These are phyloP conservation scores for Mollisiaceae sp. DNA, from an alignment of 2,329 filamentous ascomycete species.

Conservation along the genomic window DNA sequence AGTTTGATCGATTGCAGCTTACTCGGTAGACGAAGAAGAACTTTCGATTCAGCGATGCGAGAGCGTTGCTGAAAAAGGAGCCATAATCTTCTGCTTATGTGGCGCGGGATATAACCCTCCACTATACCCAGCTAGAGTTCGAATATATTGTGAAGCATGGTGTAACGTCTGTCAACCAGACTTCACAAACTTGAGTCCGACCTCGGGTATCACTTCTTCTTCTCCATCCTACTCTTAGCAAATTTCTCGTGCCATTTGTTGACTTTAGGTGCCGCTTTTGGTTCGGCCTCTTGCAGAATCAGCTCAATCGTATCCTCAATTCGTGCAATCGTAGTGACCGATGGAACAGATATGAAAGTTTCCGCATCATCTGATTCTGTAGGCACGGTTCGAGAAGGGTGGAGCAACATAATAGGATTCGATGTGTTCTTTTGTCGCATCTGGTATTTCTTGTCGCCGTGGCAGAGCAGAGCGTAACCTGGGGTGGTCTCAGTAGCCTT, in stretches of 20 bases:
- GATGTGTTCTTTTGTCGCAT: slow-evolving; percentile 71
- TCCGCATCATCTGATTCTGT: slow-evolving; percentile 30
- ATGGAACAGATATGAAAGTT: slow-evolving; percentile 42
- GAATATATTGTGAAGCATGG: neutral
- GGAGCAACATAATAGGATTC: slow-evolving; percentile 65
- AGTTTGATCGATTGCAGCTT: slow-evolving; percentile 30
- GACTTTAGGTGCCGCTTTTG: slow-evolving; percentile 41
- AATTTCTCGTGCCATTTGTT: slow-evolving; percentile 67
- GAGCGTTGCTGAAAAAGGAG: slow-evolving; percentile 13
- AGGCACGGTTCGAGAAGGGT: slow-evolving; percentile 40
- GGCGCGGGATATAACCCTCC: too few species aligned
- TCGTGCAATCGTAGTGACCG: slow-evolving; percentile 57
- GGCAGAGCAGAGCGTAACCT: slow-evolving; percentile 58
- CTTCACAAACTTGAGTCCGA: neutral
- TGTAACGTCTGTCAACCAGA: neutral
- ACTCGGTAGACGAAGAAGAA: slow-evolving; percentile 22
- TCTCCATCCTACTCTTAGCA: slow-evolving; percentile 42
- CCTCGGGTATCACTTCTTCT: slow-evolving; percentile 25
- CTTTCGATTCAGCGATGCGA: slow-evolving; percentile 26
- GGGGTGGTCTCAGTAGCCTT: slow-evolving; percentile 38
- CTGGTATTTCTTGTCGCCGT: slow-evolving; percentile 58
- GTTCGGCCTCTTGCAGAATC: slow-evolving; percentile 47
- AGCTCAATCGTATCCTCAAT: slow-evolving; percentile 68
- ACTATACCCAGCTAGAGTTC: neutral
- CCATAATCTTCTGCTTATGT: neutral